Base-by-base conservation (phyloP, 2,329 filamentous ascomycete genomes). In the Monilinia aucupariae region DNA sequence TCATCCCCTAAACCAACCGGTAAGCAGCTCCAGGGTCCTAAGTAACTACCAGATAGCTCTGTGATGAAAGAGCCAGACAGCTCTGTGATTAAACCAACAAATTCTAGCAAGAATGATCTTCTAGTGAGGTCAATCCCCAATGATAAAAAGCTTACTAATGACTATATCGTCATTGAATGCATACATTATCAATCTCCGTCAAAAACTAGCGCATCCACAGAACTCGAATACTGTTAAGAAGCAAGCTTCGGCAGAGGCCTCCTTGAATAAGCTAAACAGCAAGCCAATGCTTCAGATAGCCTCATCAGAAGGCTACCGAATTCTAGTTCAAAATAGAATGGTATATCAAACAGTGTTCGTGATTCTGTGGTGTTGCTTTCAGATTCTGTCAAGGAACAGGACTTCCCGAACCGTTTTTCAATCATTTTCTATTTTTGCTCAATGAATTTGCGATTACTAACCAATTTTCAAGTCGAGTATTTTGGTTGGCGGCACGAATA, bases 341-440 rank as follows among this genome's bases (percentile, higher is more conserved):
- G 5, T 10, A 25, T n/a, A 39, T 30, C 43, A 8, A 30, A n/a
- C 9, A 17, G 20, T 20, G 8, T 37, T 25, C 52, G 25, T 20
- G 15, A 30, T 50, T 49, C 17, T 30, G 22, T 32, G 22, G 27
- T 49, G 20, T 20, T 27, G 10, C n/a, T 45, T 30, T 22, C 13
- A 2, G 25, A 27, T 55, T 30, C 60, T 56, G 60, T 49, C 50
- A 62, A 62, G 45, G 60, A 48, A 62, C 60, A 50, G 34, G 37
- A 41, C 13, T 56, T 13, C 25, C 15, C 17, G 2, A 48, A 27
- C 15, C 22, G 32, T 41, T 9, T 1, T 41, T 25, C 32, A 6
- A 6, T 34, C 20, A 49, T 17, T 13, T 39, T 13, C 4, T 25
- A 30, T 17, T 30, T 58, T 17, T 58, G 25, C 34, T 41, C 52